Conservation (phyloP, 352 stramenopile species). For the Globisporangium orthogonon region DNA sequence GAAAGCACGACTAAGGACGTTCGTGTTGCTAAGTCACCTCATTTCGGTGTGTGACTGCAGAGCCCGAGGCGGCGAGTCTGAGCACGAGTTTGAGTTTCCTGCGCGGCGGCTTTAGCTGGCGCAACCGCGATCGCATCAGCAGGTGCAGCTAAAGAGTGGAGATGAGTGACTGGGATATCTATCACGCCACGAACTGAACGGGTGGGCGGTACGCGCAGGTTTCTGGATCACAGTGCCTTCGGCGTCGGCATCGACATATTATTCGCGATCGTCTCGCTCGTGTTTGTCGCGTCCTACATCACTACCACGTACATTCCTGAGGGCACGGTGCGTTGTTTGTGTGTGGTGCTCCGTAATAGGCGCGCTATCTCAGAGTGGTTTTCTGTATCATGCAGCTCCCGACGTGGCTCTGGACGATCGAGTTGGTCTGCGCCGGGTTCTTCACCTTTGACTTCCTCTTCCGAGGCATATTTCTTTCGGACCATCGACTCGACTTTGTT, state of each 20-base stretch:
- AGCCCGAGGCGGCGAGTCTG: conserved; percentile 20
- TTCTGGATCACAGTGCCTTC: conserved; percentile 76
- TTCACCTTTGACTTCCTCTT: conserved; percentile 70
- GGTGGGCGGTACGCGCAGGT: conserved; percentile 3
- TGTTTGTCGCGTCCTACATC: conserved; percentile 68
- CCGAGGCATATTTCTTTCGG: conserved; percentile 62
- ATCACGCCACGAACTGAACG: no score
- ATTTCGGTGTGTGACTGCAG: conserved; percentile 4
- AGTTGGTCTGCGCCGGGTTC: conserved; percentile 56
- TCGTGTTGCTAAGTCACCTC: no score
- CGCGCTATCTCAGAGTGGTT: background rate
- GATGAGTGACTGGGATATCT: no score
- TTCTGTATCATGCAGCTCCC: conserved; percentile 37
- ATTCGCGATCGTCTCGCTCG: conserved; percentile 45
- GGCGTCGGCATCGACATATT: conserved; percentile 56
- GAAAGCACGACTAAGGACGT: no score
- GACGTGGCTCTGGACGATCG: conserved; percentile 53
- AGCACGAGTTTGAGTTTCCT: conserved; percentile 26
- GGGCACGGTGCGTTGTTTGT: conserved; percentile 31
- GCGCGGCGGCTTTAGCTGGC: conserved; percentile 16
- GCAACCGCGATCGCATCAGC: conserved; percentile 37
- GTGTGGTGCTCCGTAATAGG: background rate
- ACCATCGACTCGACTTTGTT: conserved; percentile 58
- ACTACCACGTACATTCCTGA: conserved; percentile 68
- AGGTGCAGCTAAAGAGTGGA: conserved; percentile 8